A percentile compares a stretch with the other conserved stretches of the same genome.
Evolutionary conservation across 345 rosid genomes (phyloP).

Genomic region (Combretum micranthum): DNA sequence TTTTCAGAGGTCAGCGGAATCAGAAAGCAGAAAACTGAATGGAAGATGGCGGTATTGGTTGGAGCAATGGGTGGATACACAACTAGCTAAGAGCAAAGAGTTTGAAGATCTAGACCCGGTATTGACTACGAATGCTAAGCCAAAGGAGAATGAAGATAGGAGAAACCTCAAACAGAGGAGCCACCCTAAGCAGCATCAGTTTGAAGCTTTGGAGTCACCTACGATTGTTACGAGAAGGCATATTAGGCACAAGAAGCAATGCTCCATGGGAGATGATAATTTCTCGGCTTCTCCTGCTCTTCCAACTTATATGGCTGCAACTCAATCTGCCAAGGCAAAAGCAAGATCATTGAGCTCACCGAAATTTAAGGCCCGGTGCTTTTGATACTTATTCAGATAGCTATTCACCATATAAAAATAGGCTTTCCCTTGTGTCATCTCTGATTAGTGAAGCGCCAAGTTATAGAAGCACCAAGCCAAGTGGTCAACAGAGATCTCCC

Average conservation of each 20-base stretch:
- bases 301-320: conserved; percentile 91
- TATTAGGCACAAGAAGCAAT: conserved; percentile 48
- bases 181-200: conserved; percentile 19
- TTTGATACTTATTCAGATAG: conserved; percentile 74
- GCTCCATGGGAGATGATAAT: conserved; percentile 60
- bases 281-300: conserved; percentile 28
- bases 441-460: conserved; percentile 36
- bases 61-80: conserved; percentile 85
- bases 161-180: conserved; percentile 36
- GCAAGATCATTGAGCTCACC: conserved; percentile 73
- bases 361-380: conserved; percentile 47
- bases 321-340: conserved; percentile 85
- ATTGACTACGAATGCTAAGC: conserved; percentile 28
- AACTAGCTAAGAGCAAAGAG: conserved; percentile 59
- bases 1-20: conserved; percentile 72
- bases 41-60: conserved; percentile 86
- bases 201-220: conserved; percentile 30
- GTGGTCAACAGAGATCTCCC: conserved; percentile 66
- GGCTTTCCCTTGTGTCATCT: conserved; percentile 36
- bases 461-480: conserved; percentile 20
- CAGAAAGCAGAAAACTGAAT: conserved; percentile 44
- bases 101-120: conserved; percentile 68
- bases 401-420: conserved; percentile 73
- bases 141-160: conserved; percentile 28
- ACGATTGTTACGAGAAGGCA: conserved; percentile 30